phyloP scores from a whole-genome alignment of 768 basidiomycete genomes.

The Saitozyma podzolica region DNA sequence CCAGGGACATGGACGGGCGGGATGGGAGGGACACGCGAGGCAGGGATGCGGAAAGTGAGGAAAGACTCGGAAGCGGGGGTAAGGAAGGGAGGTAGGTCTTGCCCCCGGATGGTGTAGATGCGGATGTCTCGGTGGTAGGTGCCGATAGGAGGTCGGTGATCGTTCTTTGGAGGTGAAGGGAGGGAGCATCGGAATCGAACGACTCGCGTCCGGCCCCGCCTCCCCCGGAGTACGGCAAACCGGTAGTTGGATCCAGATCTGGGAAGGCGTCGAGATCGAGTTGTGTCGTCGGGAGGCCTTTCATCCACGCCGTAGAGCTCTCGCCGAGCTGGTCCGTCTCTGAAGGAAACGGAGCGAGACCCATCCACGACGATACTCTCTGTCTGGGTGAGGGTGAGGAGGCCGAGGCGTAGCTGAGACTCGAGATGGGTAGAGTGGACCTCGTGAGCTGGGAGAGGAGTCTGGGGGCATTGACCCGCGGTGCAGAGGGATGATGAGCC shows the following conservation, averaged over 20 bases:
- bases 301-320: conserved; percentile 24
- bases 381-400: background rate
- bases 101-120: background rate
- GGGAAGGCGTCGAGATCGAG: conserved; percentile 30
- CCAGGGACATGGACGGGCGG: conserved; percentile 10
- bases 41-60: background rate
- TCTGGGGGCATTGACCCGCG: conserved; percentile 17
- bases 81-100: conserved; percentile 6
- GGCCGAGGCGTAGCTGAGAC: conserved; percentile 28
- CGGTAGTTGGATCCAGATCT: conserved; percentile 42
- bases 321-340: conserved; percentile 13
- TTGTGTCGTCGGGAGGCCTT: background rate
- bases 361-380: background rate
- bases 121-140: background rate
- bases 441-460: conserved; percentile 38
- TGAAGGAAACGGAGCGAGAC: background rate
- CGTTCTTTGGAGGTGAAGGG: conserved; percentile 42
- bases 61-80: conserved; percentile 2
- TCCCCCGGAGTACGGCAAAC: conserved; percentile 22
- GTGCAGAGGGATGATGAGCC: conserved; percentile 30
- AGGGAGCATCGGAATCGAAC: conserved; percentile 22
- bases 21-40: background rate
- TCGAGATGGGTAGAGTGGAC: conserved; percentile 37
- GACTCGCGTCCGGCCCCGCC: conserved; percentile 2
- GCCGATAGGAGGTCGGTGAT: conserved; percentile 31